Evolutionary conservation across 2,329 filamentous ascomycete species (phyloP).

Genomic region (Epichloe hybrida): DNA sequence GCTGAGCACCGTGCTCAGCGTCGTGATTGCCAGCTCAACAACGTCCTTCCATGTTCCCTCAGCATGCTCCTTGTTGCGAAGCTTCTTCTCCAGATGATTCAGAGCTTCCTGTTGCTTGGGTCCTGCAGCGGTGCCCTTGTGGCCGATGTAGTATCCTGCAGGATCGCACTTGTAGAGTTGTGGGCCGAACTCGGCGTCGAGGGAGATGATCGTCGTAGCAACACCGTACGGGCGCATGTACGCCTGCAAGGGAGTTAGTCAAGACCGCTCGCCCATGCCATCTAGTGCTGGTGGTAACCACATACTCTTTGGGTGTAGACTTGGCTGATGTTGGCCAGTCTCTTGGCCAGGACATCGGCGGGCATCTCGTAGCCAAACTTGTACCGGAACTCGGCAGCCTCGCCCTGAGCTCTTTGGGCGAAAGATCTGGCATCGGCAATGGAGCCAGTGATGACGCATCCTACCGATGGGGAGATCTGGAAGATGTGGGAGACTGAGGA

Average conservation of each 20-base stretch:
- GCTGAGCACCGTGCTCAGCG: slow-evolving; percentile 88
- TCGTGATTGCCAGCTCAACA: slow-evolving; percentile 90
- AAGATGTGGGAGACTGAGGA: slow-evolving; percentile 96
- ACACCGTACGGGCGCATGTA: slow-evolving; percentile 98
- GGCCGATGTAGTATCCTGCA: slow-evolving; percentile 93
- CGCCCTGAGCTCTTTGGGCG: slow-evolving; percentile 81
- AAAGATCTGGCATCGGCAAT: slow-evolving; percentile 94
- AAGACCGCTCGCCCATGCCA: not conserved
- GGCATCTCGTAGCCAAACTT: slow-evolving; percentile 99
- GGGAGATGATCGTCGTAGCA: slow-evolving; percentile 84
- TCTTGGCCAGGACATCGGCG: slow-evolving; percentile 89
- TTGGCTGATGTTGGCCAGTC: slow-evolving; percentile 96
- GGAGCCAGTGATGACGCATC: slow-evolving; percentile 96
- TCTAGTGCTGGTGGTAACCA: not conserved
- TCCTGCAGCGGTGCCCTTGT: slow-evolving; percentile 94
- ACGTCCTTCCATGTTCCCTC: slow-evolving; percentile 94
- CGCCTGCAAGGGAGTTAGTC: slow-evolving; percentile 34
- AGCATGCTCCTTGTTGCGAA: slow-evolving; percentile 95
- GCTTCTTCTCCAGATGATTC: slow-evolving; percentile 98
- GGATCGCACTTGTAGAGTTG: slow-evolving; percentile 98
- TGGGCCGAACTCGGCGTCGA: slow-evolving; percentile 83
- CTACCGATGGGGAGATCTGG: slow-evolving; percentile 88
- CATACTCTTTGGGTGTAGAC: slow-evolving; percentile 92
- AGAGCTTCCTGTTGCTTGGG: slow-evolving; percentile 98
- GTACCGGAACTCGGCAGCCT: slow-evolving; percentile 96